These are phyloP conservation scores for Aspergillus aculeatinus DNA, from an alignment of 2,329 filamentous ascomycete species.

Conservation along the genomic window DNA sequence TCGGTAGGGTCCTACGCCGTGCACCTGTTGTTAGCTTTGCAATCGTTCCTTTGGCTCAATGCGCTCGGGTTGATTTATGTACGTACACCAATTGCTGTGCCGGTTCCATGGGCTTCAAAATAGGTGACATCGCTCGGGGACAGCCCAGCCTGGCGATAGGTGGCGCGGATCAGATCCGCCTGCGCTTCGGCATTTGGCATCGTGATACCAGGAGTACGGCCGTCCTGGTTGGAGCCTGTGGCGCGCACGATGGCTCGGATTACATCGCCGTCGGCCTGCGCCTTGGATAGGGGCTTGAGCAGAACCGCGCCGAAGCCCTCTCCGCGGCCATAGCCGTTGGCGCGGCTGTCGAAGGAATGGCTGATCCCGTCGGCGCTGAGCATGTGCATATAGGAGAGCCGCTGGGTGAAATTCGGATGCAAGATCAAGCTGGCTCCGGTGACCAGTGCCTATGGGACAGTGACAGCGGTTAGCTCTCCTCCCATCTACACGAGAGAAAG, in stretches of 20 bases:
- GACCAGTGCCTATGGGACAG: slow-evolving; percentile 19
- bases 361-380: slow-evolving; percentile 48
- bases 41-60: too few relatives aligned
- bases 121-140: slow-evolving; percentile 25
- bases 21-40: too few relatives aligned
- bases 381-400: slow-evolving; percentile 29
- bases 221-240: slow-evolving; percentile 35
- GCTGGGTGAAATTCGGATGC: slow-evolving; percentile 27
- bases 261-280: too few relatives aligned
- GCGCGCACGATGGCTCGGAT: not conserved
- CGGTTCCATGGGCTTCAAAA: slow-evolving; percentile 45
- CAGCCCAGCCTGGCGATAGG: slow-evolving; percentile 29
- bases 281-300: too few relatives aligned
- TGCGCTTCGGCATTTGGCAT: slow-evolving; percentile 42
- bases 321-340: slow-evolving; percentile 46
- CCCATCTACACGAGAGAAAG: too few relatives aligned
- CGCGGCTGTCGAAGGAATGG: slow-evolving; percentile 48
- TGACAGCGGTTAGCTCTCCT: too few relatives aligned
- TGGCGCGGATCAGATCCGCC: slow-evolving; percentile 34
- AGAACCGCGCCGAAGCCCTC: too few relatives aligned
- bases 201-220: slow-evolving; percentile 42
- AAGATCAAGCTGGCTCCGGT: slow-evolving; percentile 40
- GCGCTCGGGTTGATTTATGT: too few relatives aligned
- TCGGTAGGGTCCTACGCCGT: too few relatives aligned
- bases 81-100: slow-evolving; percentile 23